Base-by-base conservation (phyloP, 192 early-diverging fungal species). In the Dispira simplex region DNA sequence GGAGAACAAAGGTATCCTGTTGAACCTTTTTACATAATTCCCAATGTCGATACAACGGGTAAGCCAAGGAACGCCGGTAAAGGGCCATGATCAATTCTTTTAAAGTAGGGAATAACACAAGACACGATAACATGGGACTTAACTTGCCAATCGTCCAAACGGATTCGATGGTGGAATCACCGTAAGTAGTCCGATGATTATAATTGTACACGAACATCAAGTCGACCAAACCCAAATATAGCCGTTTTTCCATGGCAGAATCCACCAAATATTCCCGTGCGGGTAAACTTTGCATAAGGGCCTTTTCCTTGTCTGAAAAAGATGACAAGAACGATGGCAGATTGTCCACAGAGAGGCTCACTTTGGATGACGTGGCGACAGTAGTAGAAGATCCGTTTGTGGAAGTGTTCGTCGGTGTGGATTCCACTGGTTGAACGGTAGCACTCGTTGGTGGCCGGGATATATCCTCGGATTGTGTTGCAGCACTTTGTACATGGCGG, bases 191-290 rank as follows among this genome's bases (percentile, higher is more conserved):
- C 8, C 96, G 88, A 51, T 87, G 72, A 65, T 99, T 88, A 65
- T 93, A 94, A 32, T 83, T 81, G 74, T 95, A 95, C 0, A 90
- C 90, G 72, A 89, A 99, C 3, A 96, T 45, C 43, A 99, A 73
- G 67, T 99, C 96, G 12, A 99, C 83, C 20, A 99, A 70, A 0
- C 90, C 87, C 21, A 97, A 71, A 68, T 99, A 99, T 0, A 87
- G 70, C 1, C 75, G 63, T 48, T 81, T 78, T 18, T 79, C 9
- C 14, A 44, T 18, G 21, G 21, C 76, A 59, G 90, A 75, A 21
- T 82, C 74, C 14, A 91, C 55, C 11, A 90, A 67, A 66, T 86
- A 82, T 69, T 87, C 75, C 73, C 85, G 84, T 65, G 87, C 84
- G 9, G 91, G 85, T n/a, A 96, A 75, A 46, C 72, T 73, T 27